A percentile compares a stretch with the other conserved stretches of the same genome.
Evolutionary conservation across 208 protist genomes (phyloP).

Genomic region (Leishmania mexicana): DNA sequence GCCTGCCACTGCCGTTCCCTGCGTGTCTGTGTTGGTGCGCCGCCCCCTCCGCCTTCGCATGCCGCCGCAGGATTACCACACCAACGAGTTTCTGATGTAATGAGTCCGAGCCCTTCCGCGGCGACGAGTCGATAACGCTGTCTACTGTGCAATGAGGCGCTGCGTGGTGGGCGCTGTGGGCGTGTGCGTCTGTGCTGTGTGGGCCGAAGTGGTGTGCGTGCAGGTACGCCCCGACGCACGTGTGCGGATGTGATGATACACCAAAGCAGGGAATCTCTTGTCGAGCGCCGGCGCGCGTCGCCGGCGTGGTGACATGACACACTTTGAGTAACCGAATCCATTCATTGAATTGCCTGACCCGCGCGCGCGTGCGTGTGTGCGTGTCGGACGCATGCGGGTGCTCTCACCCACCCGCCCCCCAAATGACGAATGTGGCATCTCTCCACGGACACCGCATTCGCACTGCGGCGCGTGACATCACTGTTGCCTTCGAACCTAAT

Average conservation of each 20-base stretch:
- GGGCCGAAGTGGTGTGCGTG: neutral
- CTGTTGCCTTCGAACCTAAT: conserved; percentile 4
- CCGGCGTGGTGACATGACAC: conserved; percentile 43
- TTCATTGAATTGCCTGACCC: conserved; percentile 15
- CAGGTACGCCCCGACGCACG: neutral
- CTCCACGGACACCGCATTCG: conserved; percentile 16
- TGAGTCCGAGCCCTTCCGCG: conserved; percentile 21
- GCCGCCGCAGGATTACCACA: conserved; percentile 9
- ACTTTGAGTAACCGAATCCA: conserved; percentile 36
- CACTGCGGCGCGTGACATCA: conserved; percentile 10
- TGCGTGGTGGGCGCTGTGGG: neutral
- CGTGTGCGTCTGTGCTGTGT: neutral
- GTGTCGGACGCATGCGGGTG: neutral
- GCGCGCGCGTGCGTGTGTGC: conserved; percentile 15
- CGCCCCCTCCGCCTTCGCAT: neutral
- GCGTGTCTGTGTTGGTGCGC: neutral
- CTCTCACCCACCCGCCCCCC: neutral
- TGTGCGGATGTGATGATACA: conserved; percentile 24
- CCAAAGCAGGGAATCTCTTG: conserved; percentile 50
- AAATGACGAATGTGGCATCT: conserved; percentile 20
- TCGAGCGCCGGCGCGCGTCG: conserved; percentile 28
- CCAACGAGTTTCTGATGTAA: conserved; percentile 28
- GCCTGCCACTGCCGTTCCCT: neutral
- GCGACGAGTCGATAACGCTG: conserved; percentile 7
- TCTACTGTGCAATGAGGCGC: conserved; percentile 1